Evolutionary conservation across 2,329 filamentous ascomycete genomes (phyloP), one percentile per base, ranked within the genome.

Genomic region (Verticillium zaregamsianum): DNA sequence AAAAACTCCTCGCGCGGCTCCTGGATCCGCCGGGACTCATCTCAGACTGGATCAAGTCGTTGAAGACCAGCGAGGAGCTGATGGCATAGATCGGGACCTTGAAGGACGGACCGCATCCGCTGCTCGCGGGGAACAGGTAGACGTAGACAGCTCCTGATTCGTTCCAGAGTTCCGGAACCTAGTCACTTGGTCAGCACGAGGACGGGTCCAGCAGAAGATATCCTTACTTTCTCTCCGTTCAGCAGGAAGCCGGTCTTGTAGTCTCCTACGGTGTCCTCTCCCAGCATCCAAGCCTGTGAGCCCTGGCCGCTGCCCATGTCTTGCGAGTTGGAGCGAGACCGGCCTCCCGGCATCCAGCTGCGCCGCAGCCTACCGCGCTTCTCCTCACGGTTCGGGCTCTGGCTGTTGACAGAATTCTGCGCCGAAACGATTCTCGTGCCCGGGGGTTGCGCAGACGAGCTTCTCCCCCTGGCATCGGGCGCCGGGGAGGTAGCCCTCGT

Each of bases 151-250:
- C 81, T 45, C 84, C 86, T 59, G 72, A 75, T 60, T 88, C 85
- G 65, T 86, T 84, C 87, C 87, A 90, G 23, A 90, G 73, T 70
- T 90, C 87, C 2, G 86, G 85, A 4, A 89, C 83, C 85, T 87
- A 62, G 14, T 49, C 55, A 62, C 54, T 3, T 62, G 60, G n/a
- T 32, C 23, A 49, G 35, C 23, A 68, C 55, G 65, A 61, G 37
- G 59, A 33, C 3, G n/a, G 9, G 14, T n/a, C 28, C 23, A 37
- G 6, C 12, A 3, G 9, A 14, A 6, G 20, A 12, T 25, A 20
- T 58, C 62, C 68, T 66, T 69, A 86, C 83, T 76, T 83, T 86
- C 66, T 88, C 84, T 23, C 80, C 82, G 54, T 81, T 82, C 25
- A 77, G 70, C 59, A 89, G 72, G 35, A 80, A 79, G 7, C 76